phyloP scores from a whole-genome alignment of 345 rosid genomes.

The Carallia brachiata region DNA sequence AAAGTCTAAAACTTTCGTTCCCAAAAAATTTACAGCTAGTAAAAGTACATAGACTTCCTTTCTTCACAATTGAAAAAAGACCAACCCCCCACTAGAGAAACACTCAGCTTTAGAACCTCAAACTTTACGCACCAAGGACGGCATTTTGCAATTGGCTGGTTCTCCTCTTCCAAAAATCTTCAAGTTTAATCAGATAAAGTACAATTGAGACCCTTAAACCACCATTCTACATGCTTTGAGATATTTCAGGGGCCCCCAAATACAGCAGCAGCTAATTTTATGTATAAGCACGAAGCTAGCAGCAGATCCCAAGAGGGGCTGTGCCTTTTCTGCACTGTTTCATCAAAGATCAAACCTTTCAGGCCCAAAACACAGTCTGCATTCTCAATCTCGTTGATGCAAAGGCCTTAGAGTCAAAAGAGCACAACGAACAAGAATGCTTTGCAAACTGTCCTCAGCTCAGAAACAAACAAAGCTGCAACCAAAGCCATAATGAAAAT shows the following conservation, averaged over 20 bases:
- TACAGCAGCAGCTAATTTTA: neutral
- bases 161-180: neutral
- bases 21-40: neutral
- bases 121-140: no score
- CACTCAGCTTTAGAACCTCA: no score
- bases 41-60: neutral
- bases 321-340: neutral
- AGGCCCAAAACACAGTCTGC: neutral
- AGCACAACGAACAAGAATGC: neutral
- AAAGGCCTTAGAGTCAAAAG: neutral
- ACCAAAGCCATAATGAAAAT: neutral
- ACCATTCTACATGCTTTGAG: neutral
- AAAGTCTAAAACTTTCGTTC: no score
- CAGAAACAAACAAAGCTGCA: slow-evolving; percentile 11
- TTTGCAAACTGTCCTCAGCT: slow-evolving; percentile 9
- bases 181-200: neutral
- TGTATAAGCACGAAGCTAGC: neutral
- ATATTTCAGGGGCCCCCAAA: neutral
- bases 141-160: no score
- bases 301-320: neutral
- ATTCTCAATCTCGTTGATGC: neutral
- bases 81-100: no score
- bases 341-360: neutral
- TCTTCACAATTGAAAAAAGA: neutral
- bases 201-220: neutral